These are phyloP conservation scores for Ceratobasidium sp. DNA, from an alignment of 1,284 basidiomycete species.

Conservation along the genomic window DNA sequence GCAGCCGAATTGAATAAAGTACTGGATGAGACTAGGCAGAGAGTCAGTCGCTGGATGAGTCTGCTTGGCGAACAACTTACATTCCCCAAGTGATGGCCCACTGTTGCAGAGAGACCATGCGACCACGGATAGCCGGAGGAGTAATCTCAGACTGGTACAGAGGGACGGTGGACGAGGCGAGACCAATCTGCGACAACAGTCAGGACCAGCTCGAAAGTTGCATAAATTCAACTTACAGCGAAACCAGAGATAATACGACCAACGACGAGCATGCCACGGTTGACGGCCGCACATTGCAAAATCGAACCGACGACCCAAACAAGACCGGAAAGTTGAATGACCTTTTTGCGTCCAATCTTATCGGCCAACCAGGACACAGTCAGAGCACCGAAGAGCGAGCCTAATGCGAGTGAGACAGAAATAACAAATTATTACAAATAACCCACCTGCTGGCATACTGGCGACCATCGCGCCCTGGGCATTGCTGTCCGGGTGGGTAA, in stretches of 20 bases:
- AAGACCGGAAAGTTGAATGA: slow-evolving; percentile 65
- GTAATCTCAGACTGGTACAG: slow-evolving; percentile 75
- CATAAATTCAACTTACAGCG: slow-evolving; percentile 47
- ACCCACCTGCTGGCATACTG: slow-evolving; percentile 55
- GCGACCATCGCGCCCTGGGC: slow-evolving; percentile 79
- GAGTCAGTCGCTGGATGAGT: slow-evolving; percentile 3
- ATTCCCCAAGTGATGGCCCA: slow-evolving; percentile 53
- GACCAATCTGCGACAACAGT: slow-evolving; percentile 53
- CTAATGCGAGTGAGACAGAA: not conserved
- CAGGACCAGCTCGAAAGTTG: not conserved
- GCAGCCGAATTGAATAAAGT: slow-evolving; percentile 58
- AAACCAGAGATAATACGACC: slow-evolving; percentile 70
- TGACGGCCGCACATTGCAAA: slow-evolving; percentile 64
- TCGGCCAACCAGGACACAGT: slow-evolving; percentile 62
- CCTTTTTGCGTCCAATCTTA: slow-evolving; percentile 67
- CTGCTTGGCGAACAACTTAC: slow-evolving; percentile 28
- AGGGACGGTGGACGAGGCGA: slow-evolving; percentile 66
- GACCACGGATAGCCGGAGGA: slow-evolving; percentile 70
- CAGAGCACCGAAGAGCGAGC: slow-evolving; percentile 42
- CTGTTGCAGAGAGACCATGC: slow-evolving; percentile 77
- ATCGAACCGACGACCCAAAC: slow-evolving; percentile 77
- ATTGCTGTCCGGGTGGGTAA: slow-evolving; percentile 49
- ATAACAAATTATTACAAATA: not conserved
- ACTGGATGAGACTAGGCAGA: slow-evolving; percentile 34
- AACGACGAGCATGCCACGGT: slow-evolving; percentile 70